Conservation (phyloP, 257 asterid species). For the Misopates orontium region DNA sequence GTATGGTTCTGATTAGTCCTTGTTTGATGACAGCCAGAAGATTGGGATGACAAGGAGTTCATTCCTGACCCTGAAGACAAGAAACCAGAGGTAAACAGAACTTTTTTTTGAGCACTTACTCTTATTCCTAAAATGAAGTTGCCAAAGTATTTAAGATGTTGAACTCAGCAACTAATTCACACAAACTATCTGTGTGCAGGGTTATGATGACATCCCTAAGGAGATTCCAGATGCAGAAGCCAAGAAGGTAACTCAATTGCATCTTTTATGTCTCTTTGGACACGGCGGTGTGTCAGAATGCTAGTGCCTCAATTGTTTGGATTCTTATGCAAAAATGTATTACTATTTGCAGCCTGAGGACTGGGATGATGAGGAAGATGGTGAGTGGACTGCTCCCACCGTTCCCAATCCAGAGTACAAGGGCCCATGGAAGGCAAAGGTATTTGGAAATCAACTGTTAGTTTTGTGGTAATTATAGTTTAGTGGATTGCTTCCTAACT, state of each 20-base stretch:
- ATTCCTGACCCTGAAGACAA: slow-evolving; percentile 92
- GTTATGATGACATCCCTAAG: slow-evolving; percentile 89
- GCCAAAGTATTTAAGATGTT: slow-evolving; percentile 28
- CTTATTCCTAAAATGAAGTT: slow-evolving; percentile 36
- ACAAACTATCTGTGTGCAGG: slow-evolving; percentile 39
- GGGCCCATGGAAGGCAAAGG: slow-evolving; percentile 90
- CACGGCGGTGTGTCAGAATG: background rate
- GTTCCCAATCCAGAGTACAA: slow-evolving; percentile 92
- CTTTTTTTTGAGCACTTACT: background rate
- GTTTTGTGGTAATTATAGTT: slow-evolving; percentile 11
- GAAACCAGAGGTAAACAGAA: slow-evolving; percentile 79
- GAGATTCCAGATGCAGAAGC: slow-evolving; percentile 89
- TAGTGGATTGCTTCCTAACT: slow-evolving; percentile 2
- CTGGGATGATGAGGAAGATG: slow-evolving; percentile 98
- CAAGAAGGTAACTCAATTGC: slow-evolving; percentile 58
- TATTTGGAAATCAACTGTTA: slow-evolving; percentile 28
- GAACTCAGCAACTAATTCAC: slow-evolving; percentile 21
- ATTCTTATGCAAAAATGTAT: background rate
- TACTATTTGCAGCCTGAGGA: slow-evolving; percentile 81
- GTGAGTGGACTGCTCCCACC: slow-evolving; percentile 94
- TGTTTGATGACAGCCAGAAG: slow-evolving; percentile 72
- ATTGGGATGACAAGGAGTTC: slow-evolving; percentile 96
- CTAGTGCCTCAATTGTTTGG: slow-evolving; percentile 13
- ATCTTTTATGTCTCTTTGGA: background rate
- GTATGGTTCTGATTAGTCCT: slow-evolving; percentile 9